These are phyloP conservation scores for Ascochyta rabiei DNA, from an alignment of 2,329 filamentous ascomycete genomes.

Conservation along the genomic window DNA sequence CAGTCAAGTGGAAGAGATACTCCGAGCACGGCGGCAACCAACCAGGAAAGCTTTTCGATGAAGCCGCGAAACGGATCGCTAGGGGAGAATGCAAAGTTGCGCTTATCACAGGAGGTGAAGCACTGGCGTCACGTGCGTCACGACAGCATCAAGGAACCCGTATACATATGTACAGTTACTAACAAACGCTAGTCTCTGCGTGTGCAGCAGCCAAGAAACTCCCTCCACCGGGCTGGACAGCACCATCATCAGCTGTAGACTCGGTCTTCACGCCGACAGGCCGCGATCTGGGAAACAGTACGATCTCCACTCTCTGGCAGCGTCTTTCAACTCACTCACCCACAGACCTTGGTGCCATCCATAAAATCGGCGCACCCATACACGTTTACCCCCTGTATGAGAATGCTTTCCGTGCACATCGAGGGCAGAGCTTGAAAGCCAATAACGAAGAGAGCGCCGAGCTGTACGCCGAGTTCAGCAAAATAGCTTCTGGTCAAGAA, in stretches of 20 bases:
- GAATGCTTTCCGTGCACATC: conserved; percentile 65
- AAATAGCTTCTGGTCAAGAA: conserved; percentile 59
- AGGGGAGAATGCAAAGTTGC: conserved; percentile 61
- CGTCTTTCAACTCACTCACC: conserved; percentile 20
- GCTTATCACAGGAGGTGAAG: conserved; percentile 68
- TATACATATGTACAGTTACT: background rate
- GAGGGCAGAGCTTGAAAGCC: conserved; percentile 58
- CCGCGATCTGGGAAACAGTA: conserved; percentile 52
- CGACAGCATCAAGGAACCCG: background rate
- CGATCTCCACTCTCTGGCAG: conserved; percentile 27
- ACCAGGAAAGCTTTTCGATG: conserved; percentile 67
- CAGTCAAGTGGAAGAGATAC: conserved; percentile 56
- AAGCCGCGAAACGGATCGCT: conserved; percentile 64
- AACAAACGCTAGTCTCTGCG: conserved; percentile 52
- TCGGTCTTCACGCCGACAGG: conserved; percentile 60
- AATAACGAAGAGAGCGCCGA: conserved; percentile 65
- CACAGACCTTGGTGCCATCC: conserved; percentile 61
- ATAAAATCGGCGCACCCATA: conserved; percentile 67
- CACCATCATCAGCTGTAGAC: conserved; percentile 54
- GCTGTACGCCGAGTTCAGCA: conserved; percentile 67
- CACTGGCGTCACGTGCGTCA: conserved; percentile 62
- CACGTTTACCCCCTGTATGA: conserved; percentile 73
- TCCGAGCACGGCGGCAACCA: conserved; percentile 69
- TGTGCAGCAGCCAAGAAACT: conserved; percentile 59
- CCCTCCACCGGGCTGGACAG: conserved; percentile 66